Base-by-base conservation (phyloP, 345 rosid species). In the Passiflora organensis region DNA sequence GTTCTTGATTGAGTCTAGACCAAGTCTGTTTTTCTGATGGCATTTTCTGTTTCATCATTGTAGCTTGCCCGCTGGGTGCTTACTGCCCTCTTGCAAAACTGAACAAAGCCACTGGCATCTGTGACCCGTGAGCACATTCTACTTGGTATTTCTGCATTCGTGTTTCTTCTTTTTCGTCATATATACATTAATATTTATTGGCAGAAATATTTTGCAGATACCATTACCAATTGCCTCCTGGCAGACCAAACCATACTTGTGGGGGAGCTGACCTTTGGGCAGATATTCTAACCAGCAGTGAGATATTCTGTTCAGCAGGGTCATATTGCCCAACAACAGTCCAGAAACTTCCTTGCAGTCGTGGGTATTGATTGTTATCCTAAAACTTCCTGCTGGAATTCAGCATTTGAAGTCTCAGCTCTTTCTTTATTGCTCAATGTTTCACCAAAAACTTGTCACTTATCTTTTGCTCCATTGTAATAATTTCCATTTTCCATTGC, bases 231-330 rank as follows among this genome's bases (percentile, higher is more conserved):
- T 63, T 85, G 54, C 97, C 99, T 64, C 75, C 89, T 44, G 97
- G 85, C 52, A 69, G 75, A 18, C 75, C 79, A 43, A 72, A 87
- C 69, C 97, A 86, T 69, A 80, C 84, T 6, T 93, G 99, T 56
- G 97, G 99, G 18, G 97, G 95, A 59, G 99, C 99, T 21, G 96
- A 93, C 67, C 38, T 70, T 51, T 93, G 96, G 99, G 91, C 99
- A 34, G 96, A 89, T 68, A 66, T 85, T 49, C 56, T 17, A 47
- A 89, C 95, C 74, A 86, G 86, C 55, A 56, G 77, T 42, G 97
- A 86, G 73, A 73, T 89, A 53, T 93, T 93, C 74, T 93, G 97
- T 67, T 72, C 95, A 46, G 83, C 91, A 59, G 99, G 97, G 59
- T 86, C 91, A 19, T 93, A 80, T 73, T 93, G 97, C 63, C 96